phyloP scores from a whole-genome alignment of 1,284 basidiomycete species.

The Cerioporus squamosus region DNA sequence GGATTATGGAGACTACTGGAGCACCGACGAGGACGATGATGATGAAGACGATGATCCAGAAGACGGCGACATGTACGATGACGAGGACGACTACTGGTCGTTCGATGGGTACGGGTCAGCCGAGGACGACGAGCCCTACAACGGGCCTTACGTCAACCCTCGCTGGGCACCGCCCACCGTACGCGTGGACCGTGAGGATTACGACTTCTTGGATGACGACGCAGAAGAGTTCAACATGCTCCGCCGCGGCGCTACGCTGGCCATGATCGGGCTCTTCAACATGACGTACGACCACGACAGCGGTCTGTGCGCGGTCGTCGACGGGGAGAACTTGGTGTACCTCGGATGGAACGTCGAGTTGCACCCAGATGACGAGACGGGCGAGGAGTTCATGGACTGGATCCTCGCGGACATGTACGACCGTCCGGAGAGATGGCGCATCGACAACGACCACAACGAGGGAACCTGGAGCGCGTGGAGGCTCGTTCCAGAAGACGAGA shows the following conservation, averaged over 20 bases:
- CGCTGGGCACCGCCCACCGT: conserved; percentile 62
- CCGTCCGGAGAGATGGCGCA: conserved; percentile 55
- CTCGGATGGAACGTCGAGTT: conserved; percentile 70
- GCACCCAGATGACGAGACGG: conserved; percentile 51
- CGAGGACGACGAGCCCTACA: conserved; percentile 39
- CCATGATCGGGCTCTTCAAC: conserved; percentile 59
- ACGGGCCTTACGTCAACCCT: conserved; percentile 45
- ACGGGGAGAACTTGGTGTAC: conserved; percentile 49
- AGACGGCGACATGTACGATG: conserved; percentile 33
- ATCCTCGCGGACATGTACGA: conserved; percentile 51
- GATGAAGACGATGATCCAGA: conserved; percentile 41
- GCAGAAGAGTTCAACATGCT: conserved; percentile 51
- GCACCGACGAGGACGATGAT: conserved; percentile 41
- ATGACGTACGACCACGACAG: conserved; percentile 57
- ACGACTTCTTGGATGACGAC: conserved; percentile 39
- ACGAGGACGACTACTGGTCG: conserved; percentile 42
- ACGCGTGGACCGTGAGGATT: conserved; percentile 41
- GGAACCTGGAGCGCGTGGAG: conserved; percentile 50
- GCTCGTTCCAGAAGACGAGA: conserved; percentile 47
- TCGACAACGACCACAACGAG: conserved; percentile 38
- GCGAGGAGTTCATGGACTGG: conserved; percentile 54
- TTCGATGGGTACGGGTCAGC: conserved; percentile 39
- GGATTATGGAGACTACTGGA: conserved; percentile 40
- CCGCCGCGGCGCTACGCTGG: conserved; percentile 60
- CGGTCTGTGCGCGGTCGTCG: conserved; percentile 50